Base-by-base conservation (phyloP, 1,284 basidiomycete genomes). In the Apiotrichum gamsii region DNA sequence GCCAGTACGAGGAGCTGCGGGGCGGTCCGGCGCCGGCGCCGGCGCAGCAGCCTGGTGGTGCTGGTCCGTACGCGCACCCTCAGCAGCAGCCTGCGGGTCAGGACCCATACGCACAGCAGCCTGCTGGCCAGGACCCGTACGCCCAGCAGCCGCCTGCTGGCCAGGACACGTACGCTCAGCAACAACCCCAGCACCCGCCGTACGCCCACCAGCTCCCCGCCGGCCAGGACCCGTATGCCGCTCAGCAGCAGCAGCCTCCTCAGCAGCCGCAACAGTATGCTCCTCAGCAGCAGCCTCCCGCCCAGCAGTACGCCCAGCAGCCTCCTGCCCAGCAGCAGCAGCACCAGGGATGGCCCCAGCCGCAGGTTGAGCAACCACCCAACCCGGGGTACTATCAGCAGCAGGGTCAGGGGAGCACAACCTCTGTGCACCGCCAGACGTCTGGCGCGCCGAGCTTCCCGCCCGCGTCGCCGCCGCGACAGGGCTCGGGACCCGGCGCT, bases 1-100 rank as follows among this genome's bases (percentile, higher is more conserved):
- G 60, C 46, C 70, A 72, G 51, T 73, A 74, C 47, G 63, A 70
- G 45, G 60, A 66, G 41, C 55, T 73, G 53, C 56, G 65, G 24
- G 59, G 61, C 19, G 47, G 43, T 5, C 21, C 49, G 43, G 35
- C 15, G 20, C 35, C 15, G 11, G 20, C 13, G 11, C 35, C 35
- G 35, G 35, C 3, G 18, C 51, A 42, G 24, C 58, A 54, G n/a
- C 52, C 62, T 62, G 33, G 18, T 19, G 14, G 19, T 2, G 15
- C 15, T 15, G 15, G 8, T 28, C 25, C 25, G 11, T 28, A 28
- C 25, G 25, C 25, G 3, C 6, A 40, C 20, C 35, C 21, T 28
- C n/a, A 45, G 25, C 39, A 44, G 3, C 38, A 60, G 54, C 47
- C 20, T 60, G 60, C 39, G 52, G 55, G 25, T 59, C 25, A 28